Evolutionary conservation across 2,329 filamentous ascomycete species (phyloP).

Genomic region (Triangularia setosa): DNA sequence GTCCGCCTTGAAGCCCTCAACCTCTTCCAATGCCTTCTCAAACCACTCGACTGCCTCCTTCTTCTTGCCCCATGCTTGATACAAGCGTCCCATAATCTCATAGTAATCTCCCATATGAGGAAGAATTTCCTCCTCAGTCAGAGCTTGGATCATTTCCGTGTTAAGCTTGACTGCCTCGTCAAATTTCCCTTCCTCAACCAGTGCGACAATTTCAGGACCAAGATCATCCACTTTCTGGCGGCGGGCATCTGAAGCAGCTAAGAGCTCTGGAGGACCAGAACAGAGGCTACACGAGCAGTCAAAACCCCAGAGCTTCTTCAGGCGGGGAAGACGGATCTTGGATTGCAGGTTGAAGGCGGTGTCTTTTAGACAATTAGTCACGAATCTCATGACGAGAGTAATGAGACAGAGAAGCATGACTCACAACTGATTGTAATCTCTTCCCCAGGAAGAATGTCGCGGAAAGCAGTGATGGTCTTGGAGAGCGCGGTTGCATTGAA

Average conservation of each 20-base stretch:
- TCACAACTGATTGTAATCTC: constrained; percentile 32
- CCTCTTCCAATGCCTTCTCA: constrained; percentile 21
- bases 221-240: constrained; percentile 20
- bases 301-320: constrained; percentile 28
- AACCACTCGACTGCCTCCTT: constrained; percentile 23
- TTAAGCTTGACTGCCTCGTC: constrained; percentile 19
- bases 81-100: constrained; percentile 28
- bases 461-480: constrained; percentile 24
- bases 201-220: constrained; percentile 17
- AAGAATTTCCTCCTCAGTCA: constrained; percentile 24
- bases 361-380: constrained; percentile 7
- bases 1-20: constrained; percentile 15
- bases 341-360: constrained; percentile 22
- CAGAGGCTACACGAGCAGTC: constrained; percentile 29
- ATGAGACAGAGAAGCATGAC: not conserved
- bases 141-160: constrained; percentile 20
- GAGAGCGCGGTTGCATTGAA: constrained; percentile 24
- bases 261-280: constrained; percentile 4
- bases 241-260: constrained; percentile 25
- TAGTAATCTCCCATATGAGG: constrained; percentile 29
- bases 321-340: constrained; percentile 17
- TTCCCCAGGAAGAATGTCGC: constrained; percentile 28
- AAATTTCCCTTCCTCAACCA: constrained; percentile 17
- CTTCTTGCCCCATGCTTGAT: constrained; percentile 20
- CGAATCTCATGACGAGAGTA: not conserved